phyloP scores from a whole-genome alignment of 176 grass and related monocot species.

The Avena atlantica region DNA sequence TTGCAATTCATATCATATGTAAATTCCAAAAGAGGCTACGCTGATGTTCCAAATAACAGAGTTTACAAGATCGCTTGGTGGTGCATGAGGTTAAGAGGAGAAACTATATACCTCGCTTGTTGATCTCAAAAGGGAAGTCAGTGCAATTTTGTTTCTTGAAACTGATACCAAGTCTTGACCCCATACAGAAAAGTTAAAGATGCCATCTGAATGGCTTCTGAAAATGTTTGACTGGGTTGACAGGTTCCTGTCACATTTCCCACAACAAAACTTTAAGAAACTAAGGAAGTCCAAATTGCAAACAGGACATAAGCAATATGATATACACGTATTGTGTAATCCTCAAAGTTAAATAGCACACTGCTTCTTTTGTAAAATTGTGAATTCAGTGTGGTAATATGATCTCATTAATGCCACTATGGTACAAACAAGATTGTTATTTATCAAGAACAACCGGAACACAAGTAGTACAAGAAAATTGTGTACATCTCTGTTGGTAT shows the following conservation, averaged over 20 bases:
- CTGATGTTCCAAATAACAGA: conserved; percentile 35
- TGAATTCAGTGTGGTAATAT: neutral
- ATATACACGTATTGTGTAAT: conserved; percentile 30
- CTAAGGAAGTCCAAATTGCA: conserved; percentile 19
- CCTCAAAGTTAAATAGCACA: conserved; percentile 7
- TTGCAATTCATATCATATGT: neutral
- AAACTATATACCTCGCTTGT: conserved; percentile 61
- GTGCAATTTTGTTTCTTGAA: conserved; percentile 88
- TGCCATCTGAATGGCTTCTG: conserved; percentile 83
- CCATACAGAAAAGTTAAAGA: conserved; percentile 77
- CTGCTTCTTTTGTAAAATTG: conserved; percentile 3
- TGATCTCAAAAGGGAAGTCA: conserved; percentile 70
- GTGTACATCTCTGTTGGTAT: neutral
- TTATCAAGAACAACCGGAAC: too few species aligned
- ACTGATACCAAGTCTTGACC: conserved; percentile 83
- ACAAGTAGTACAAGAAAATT: conserved; percentile 22
- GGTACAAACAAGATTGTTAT: neutral
- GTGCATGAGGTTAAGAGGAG: neutral
- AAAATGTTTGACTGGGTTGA: conserved; percentile 67
- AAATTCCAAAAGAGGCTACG: conserved; percentile 6
- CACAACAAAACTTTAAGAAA: conserved; percentile 22
- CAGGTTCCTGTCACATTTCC: conserved; percentile 61
- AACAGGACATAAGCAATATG: conserved; percentile 28
- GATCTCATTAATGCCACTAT: neutral
- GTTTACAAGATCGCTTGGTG: neutral